phyloP scores from a whole-genome alignment of 2,329 filamentous ascomycete species.

The Reticulascus tulasneorum region DNA sequence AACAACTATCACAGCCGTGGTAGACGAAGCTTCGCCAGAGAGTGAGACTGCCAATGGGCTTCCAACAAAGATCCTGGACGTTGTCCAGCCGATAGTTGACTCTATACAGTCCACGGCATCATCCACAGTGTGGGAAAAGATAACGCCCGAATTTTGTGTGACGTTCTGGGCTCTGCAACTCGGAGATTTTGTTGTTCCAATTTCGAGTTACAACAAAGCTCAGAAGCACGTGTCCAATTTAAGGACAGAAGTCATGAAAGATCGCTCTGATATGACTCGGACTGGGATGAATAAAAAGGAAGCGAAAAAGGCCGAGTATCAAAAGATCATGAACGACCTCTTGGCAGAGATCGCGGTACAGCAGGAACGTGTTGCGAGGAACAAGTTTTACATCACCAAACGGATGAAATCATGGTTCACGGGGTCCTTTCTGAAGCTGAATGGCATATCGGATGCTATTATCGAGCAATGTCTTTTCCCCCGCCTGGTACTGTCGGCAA shows the following conservation, averaged over 20 bases:
- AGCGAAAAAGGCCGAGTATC: constrained; percentile 64
- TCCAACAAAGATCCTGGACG: constrained; percentile 57
- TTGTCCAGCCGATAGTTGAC: constrained; percentile 70
- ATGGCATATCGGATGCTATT: constrained; percentile 68
- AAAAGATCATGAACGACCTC: constrained; percentile 65
- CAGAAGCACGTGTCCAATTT: constrained; percentile 65
- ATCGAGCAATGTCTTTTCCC: constrained; percentile 93
- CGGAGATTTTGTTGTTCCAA: constrained; percentile 74
- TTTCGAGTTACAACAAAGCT: constrained; percentile 74
- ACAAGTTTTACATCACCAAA: constrained; percentile 64
- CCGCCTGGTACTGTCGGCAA: constrained; percentile 74
- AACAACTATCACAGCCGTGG: constrained; percentile 23
- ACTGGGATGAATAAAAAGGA: constrained; percentile 64
- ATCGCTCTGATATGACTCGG: constrained; percentile 69
- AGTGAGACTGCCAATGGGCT: no score
- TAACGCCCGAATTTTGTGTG: constrained; percentile 79
- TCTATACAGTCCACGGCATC: constrained; percentile 61
- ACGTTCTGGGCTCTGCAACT: constrained; percentile 90
- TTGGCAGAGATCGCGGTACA: constrained; percentile 63
- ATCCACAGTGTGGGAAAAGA: constrained; percentile 59
- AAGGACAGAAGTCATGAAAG: constrained; percentile 62
- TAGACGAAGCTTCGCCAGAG: constrained; percentile 42
- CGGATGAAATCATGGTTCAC: constrained; percentile 79
- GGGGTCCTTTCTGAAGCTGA: constrained; percentile 56
- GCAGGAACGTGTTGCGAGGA: constrained; percentile 60